Base-by-base conservation (phyloP, 306 rosid genomes). In the Glycine latifolia region DNA sequence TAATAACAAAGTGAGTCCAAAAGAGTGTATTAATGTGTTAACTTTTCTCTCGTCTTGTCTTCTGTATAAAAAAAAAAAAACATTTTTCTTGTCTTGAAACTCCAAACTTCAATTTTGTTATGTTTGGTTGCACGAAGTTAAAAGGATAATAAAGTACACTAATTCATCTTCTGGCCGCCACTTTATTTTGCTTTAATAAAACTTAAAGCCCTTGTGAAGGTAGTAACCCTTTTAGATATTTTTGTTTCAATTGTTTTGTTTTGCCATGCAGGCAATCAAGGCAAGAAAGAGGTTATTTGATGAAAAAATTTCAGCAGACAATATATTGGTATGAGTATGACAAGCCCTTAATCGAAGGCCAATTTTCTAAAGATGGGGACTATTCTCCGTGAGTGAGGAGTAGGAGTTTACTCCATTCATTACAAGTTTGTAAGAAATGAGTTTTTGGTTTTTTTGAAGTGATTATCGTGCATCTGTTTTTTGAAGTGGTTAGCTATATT, bases 251-350 rank as follows among this genome's bases (percentile, higher is more conserved):
- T 72, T 79, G 12, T 6, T 4, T 70, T 59, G 60, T 70, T 15
- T 79, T 69, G 10, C n/a, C 3, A 59, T 79, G 79, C 76, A 65
- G 71, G 48, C 49, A 1, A 65, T 65, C 11, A 65, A 65, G 31
- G 71, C 71, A 65, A 65, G 49, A 65, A 37, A 37, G 71, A 73
- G 85, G 53, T 26, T 81, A 37, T 74, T 65, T 55, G 75, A 65
- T 54, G 60, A 3, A 39, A 50, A 81, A 53, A 5, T 73, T 52
- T 73, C 75, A 63, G 75, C 26, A 13, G 67, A 81, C 55, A 81
- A 79, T 16, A 3, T 69, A 62, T 0, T 81, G 59, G 79, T 73
- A 81, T 81, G 49, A 63, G 79, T 73, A 81, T 81, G 49, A 63
- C 10, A 78, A 12, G 17, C 37, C 50, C 8, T 44, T 62, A 47